Evolutionary conservation across 768 basidiomycete genomes (phyloP), one percentile per base, ranked within the genome.

Genomic region (Calocera cornea): DNA sequence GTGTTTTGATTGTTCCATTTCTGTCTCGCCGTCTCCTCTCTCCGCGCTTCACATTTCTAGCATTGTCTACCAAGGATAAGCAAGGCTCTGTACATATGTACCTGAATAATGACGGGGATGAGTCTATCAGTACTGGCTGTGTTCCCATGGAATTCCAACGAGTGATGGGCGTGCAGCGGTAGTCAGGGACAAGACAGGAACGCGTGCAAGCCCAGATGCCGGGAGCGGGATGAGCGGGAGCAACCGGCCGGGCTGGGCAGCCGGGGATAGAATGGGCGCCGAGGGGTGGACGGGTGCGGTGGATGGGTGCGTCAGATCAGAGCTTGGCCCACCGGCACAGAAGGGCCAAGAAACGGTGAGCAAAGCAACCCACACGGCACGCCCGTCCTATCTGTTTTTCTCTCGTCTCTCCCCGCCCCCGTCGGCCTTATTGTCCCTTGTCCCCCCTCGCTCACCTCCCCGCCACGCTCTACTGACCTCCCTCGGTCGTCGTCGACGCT

Each of bases 41-140:
- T 47, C n/a, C n/a, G n/a, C n/a, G 24, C 22, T 14, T 14, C 24
- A 10, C 14, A 50, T 16, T 24, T 27, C 31, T 33, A 60, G 54
- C 54, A 60, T 60, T 33, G 54, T 29, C 54, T 60, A 22, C 54
- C 16, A 33, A 10, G 11, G 31, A 60, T 29, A 33, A 60, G 54
- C 54, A 60, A 60, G 54, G 24, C 54, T 60, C 27, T 60, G 54
- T 60, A 60, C 31, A 60, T 60, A 60, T 60, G 54, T 60, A 60
- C 54, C 14, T 22, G 31, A 60, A 60, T 60, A 60, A 60, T 60
- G 54, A 60, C 44, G 44, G 31, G 14, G 54, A 60, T 60, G 54
- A 60, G 14, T 60, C 54, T 33, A 16, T 60, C 54, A 38, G 44
- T 8, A 47, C 8, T 5, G 24, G 11, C 10, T 41, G 24, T 47